Conservation (phyloP, 2,329 filamentous ascomycete species). For the Metarhizium rileyi region DNA sequence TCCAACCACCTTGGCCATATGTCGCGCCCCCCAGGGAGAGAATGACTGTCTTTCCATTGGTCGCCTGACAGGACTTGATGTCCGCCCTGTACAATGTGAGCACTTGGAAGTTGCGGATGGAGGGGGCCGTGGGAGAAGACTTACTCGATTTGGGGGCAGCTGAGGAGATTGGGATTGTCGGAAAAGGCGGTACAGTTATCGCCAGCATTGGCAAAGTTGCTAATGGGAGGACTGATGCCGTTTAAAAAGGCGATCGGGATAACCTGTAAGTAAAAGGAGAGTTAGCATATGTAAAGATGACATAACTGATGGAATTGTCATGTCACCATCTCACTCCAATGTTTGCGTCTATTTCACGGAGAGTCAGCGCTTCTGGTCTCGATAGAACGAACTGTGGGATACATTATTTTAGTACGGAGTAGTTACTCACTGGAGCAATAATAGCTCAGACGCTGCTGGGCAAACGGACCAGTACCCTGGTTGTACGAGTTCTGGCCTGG, state of each 20-base stretch:
- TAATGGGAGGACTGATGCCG: slow-evolving; percentile 40
- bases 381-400: too few species aligned
- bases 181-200: slow-evolving; percentile 49
- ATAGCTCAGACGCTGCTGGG: slow-evolving; percentile 8
- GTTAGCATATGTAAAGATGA: not conserved
- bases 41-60: slow-evolving; percentile 58
- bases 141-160: slow-evolving; percentile 57
- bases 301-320: too few species aligned
- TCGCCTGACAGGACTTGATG: slow-evolving; percentile 50
- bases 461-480: slow-evolving; percentile 15
- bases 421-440: slow-evolving; percentile 8
- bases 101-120: not conserved
- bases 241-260: slow-evolving; percentile 56
- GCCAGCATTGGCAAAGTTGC: slow-evolving; percentile 58
- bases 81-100: slow-evolving; percentile 26
- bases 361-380: slow-evolving; percentile 8
- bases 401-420: too few species aligned
- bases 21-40: slow-evolving; percentile 64
- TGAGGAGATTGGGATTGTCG: slow-evolving; percentile 25
- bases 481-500: slow-evolving; percentile 51
- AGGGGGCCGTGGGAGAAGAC: slow-evolving; percentile 13
- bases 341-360: not conserved
- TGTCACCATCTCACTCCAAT: too few species aligned
- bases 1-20: slow-evolving; percentile 60
- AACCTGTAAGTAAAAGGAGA: slow-evolving; percentile 22